Conservation (phyloP, 768 basidiomycete genomes). For the Mycena vulgaris region DNA sequence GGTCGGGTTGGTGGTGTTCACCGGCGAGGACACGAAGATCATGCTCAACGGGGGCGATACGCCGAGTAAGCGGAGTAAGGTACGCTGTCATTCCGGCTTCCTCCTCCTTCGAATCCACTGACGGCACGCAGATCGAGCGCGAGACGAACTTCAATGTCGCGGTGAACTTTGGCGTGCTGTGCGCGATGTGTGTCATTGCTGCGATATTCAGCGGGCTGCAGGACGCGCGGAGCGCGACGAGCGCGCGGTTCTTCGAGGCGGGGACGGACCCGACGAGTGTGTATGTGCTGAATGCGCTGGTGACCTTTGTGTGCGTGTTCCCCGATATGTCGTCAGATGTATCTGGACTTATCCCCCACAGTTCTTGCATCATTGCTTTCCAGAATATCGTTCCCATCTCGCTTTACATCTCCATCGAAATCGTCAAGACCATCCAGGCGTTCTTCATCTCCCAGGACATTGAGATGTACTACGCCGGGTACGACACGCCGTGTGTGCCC, state of each 20-base stretch:
- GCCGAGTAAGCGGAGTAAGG: constrained; percentile 94
- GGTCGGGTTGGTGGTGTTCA: constrained; percentile 94
- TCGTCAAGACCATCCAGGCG: constrained; percentile 98
- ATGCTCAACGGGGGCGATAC: constrained; percentile 94
- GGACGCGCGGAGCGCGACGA: constrained; percentile 73
- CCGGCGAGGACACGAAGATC: constrained; percentile 93
- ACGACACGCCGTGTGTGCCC: constrained; percentile 91
- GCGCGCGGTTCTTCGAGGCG: constrained; percentile 79
- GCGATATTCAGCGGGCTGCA: constrained; percentile 85
- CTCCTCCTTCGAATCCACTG: neutral
- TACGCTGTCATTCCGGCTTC: neutral
- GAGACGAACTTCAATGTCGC: constrained; percentile 99
- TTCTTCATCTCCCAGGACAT: constrained; percentile 96
- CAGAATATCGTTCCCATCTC: constrained; percentile 98
- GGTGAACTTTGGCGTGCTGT: constrained; percentile 89
- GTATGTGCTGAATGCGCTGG: constrained; percentile 78
- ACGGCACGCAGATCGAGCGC: constrained; percentile 78
- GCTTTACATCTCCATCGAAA: constrained; percentile 97
- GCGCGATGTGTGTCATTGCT: constrained; percentile 81
- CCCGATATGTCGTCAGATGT: constrained; percentile 14
- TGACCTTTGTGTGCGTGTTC: constrained; percentile 89
- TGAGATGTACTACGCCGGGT: constrained; percentile 95
- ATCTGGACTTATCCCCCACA: constrained; percentile 47
- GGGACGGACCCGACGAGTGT: constrained; percentile 75
- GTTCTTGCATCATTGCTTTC: constrained; percentile 94